phyloP scores from a whole-genome alignment of 371 early-diverging fungal species.

The Mortierella sp. region DNA sequence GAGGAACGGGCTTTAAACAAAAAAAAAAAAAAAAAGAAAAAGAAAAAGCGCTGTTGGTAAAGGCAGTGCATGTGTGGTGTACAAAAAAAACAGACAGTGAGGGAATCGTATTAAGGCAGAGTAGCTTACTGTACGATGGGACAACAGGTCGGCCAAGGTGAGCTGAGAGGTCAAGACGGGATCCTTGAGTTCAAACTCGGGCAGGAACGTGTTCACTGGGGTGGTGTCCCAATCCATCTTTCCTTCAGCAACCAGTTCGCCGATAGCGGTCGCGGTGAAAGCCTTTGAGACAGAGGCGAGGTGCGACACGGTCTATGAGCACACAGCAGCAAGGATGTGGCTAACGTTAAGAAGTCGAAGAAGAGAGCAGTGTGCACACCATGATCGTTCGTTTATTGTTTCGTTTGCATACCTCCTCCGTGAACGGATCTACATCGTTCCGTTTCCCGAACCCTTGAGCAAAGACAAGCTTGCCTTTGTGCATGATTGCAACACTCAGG shows the following conservation, averaged over 20 bases:
- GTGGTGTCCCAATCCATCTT: conserved; percentile 41
- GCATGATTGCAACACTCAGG: conserved; percentile 8
- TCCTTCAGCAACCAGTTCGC: conserved; percentile 37
- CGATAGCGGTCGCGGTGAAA: conserved; percentile 30
- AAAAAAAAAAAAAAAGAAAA: neutral
- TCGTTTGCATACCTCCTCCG: conserved; percentile 12
- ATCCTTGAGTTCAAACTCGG: conserved; percentile 28
- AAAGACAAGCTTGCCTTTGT: conserved; percentile 23
- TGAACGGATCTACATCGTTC: neutral
- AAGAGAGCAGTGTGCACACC: neutral
- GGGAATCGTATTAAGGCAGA: no score
- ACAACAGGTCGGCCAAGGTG: conserved; percentile 29
- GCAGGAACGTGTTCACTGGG: conserved; percentile 28
- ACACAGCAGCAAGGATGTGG: neutral
- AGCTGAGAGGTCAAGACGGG: conserved; percentile 34
- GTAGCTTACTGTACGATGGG: conserved; percentile 41
- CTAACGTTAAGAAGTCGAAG: no score
- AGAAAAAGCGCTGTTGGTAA: no score
- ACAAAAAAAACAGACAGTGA: no score
- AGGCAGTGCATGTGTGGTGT: no score
- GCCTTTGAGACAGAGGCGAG: conserved; percentile 29
- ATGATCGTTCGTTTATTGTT: neutral
- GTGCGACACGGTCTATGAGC: conserved; percentile 12
- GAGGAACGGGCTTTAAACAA: neutral
- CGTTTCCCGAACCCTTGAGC: neutral